Evolutionary conservation across 2,329 filamentous ascomycete genomes (phyloP), one percentile per base, ranked within the genome.

Genomic region (Diplodia seriata): DNA sequence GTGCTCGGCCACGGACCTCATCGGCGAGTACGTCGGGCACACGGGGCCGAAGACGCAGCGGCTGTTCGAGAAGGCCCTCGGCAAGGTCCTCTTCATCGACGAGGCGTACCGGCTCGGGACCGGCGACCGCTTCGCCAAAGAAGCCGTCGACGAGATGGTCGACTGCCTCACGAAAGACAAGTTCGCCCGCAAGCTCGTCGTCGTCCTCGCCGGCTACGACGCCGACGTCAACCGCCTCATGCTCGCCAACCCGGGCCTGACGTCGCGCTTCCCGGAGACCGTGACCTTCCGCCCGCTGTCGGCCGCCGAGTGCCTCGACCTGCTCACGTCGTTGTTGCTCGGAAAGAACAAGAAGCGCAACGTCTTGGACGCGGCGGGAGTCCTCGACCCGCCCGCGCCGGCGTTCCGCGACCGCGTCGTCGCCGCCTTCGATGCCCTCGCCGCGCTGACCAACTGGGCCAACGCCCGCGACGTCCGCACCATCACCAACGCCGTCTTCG

Each of bases 181-280:
- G 47, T 92, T 87, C 73, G 77, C 81, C 2, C 80, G 84, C 38
- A 90, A 88, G 68, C 77, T 92, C 2, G 82, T 92, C 49, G 83
- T 90, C 43, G 90, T 92, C 43, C 78, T 92, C 0, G 90, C 90
- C 0, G 90, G 90, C 0, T 92, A 92, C 70, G 85, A 88, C 11
- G 72, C 83, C 0, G 87, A 91, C 47, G 91, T 92, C 68, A 87
- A 92, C 71, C 77, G 80, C 0, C 82, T 92, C 0, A 82, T 92
- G 77, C 77, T 79, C 0, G 80, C 84, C 23, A 92, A 92, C 70
- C 82, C 85, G 0, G 90, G 89, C 0, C 77, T 92, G 18, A 85
- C 85, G 0, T 89, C 86, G 49, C 85, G 90, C 0, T 92, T 92
- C 71, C 86, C 87, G 0, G 88, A 90, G 43, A 80, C 83, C 0